Evolutionary conservation across 495 filamentous ascomycete genomes (phyloP).

Genomic region (Niebla homalea): DNA sequence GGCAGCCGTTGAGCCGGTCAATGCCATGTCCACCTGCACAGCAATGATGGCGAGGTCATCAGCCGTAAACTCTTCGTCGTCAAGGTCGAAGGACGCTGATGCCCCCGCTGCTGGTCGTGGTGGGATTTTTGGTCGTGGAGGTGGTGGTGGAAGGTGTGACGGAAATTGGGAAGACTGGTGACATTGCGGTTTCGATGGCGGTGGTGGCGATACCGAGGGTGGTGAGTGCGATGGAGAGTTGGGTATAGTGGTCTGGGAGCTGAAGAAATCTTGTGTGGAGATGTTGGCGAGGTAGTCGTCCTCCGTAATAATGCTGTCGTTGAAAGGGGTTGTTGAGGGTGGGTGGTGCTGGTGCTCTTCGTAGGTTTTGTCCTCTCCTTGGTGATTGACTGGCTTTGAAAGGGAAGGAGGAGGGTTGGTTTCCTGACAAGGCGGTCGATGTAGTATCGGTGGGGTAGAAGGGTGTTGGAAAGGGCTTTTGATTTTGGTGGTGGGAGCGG

Average conservation of each 20-base stretch:
- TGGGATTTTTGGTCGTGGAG: not conserved
- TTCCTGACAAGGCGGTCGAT: no score
- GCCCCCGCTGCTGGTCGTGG: not conserved
- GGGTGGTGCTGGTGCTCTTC: not conserved
- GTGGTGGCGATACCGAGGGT: not conserved
- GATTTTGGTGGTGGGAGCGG: not conserved
- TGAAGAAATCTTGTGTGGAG: conserved; percentile 3
- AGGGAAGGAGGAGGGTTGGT: not conserved
- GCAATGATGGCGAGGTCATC: conserved; percentile 3
- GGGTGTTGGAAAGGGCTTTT: no score
- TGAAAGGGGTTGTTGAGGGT: not conserved
- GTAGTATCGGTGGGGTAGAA: not conserved
- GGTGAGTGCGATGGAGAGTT: not conserved
- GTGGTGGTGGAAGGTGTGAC: not conserved
- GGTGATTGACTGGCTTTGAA: not conserved
- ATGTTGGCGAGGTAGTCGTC: not conserved
- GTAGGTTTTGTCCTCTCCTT: not conserved
- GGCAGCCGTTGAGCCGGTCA: not conserved
- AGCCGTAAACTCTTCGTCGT: conserved; percentile 7
- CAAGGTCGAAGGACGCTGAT: not conserved
- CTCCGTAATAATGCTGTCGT: no score
- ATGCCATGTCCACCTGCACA: not conserved
- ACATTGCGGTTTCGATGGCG: not conserved
- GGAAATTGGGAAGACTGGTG: not conserved
- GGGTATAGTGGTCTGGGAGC: not conserved